Percentiles rank a stretch among this genome's conserved stretches.
These are phyloP conservation scores for Stygiomarasmius scandens DNA, from an alignment of 1,284 basidiomycete genomes.

Conservation along the genomic window DNA sequence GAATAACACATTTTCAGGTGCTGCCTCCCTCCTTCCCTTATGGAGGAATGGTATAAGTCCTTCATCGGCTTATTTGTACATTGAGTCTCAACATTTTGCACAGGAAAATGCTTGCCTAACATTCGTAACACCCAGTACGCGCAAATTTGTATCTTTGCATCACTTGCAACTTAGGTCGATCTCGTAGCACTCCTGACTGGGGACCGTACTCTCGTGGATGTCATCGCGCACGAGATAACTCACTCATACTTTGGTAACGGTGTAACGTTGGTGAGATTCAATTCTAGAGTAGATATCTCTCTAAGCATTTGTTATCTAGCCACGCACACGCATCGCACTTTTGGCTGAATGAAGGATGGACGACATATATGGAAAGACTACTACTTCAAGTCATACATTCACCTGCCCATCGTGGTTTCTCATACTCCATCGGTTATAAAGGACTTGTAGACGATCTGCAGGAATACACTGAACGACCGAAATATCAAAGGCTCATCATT, in stretches of 20 bases:
- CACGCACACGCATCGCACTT: conserved; percentile 78
- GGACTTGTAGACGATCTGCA: conserved; percentile 74
- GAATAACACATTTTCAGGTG: no score
- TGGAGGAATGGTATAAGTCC: conserved; percentile 73
- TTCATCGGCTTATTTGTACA: conserved; percentile 1
- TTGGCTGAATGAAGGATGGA: conserved; percentile 95
- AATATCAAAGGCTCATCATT: conserved; percentile 86
- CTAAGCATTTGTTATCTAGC: conserved; percentile 35
- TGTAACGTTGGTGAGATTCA: conserved; percentile 58
- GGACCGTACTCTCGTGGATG: conserved; percentile 85
- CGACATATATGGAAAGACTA: conserved; percentile 91
- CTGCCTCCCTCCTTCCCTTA: conserved; percentile 90
- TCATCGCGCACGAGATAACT: conserved; percentile 79
- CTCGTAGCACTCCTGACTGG: conserved; percentile 73
- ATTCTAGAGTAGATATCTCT: not conserved
- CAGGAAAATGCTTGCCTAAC: conserved; percentile 85
- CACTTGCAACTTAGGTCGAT: not conserved
- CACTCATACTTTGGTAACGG: conserved; percentile 90
- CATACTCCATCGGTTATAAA: conserved; percentile 78
- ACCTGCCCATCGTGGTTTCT: conserved; percentile 81
- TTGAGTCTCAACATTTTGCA: conserved; percentile 5
- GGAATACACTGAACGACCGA: conserved; percentile 59
- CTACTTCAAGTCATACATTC: conserved; percentile 77
- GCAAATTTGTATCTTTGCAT: not conserved
- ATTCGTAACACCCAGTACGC: conserved; percentile 84